Evolutionary conservation across 768 basidiomycete species (phyloP), one percentile per base, ranked within the genome.

Genomic region (Naganishia vaughanmartiniae): DNA sequence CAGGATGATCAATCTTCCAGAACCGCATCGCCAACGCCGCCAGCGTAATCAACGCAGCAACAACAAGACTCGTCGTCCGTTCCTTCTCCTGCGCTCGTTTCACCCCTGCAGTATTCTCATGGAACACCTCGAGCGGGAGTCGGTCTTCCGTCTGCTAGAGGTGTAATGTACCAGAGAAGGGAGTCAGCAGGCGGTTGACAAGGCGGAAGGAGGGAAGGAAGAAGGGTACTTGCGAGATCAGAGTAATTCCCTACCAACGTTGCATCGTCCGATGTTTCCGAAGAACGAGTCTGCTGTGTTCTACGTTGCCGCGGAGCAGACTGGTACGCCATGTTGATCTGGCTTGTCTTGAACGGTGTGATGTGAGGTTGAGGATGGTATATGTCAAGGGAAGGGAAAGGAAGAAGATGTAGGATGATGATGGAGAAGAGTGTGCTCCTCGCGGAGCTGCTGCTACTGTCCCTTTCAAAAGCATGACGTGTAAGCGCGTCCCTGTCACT

Each of bases 1-100:
- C 82, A 90, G 86, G 72, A 88, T 93, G 54, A 84, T 89, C 11
- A 90, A 92, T 81, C 78, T 93, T n/a, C 84, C 84, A 66, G 84
- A 85, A 11, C 86, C 90, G 0, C 82, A 84, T 73, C 85, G 90
- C 78, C 80, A 88, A 30, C 82, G 87, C 36, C 84, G 91, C 70
- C 83, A 54, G 6, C n/a, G 65, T 67, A 31, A 72, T 28, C 17
- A 65, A 19, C 12, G 12, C 28, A 6, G 67, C 67, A 4, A 45
- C 34, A 31, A 66, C 46, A 14, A n/a, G 56, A 31, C 71, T 72
- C 36, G 54, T 14, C 30, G 21, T 36, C 14, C 34, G 48, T 42
- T 69, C 68, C 26, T 26, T 57, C 21, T 69, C n/a, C 14, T 46
- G 6, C 30, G 46, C 24, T 45, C 39, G 4, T 10, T 45, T 2